Evolutionary conservation across 2,329 filamentous ascomycete species (phyloP), one percentile per base, ranked within the genome.

Genomic region (Aureobasidium uvarum): DNA sequence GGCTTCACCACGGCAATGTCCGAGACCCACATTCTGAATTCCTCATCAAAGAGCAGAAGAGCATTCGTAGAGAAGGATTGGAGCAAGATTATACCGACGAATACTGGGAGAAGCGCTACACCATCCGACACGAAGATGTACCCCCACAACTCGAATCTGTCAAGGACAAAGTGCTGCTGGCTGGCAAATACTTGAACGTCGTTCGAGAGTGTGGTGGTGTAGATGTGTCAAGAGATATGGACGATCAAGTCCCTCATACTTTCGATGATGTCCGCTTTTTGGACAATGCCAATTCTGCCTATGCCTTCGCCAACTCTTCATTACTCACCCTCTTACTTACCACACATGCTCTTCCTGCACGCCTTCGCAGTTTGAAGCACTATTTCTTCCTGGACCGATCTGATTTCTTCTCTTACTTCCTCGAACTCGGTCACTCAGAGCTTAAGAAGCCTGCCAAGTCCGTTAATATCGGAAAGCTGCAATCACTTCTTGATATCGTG

Each of bases 311-410:
- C 63, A 99, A 99, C 77, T 90, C 93, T 66, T 96, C 94, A 8
- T 83, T 99, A 25, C 88, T 99, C 78, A 89, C 92, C 67, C 84
- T 99, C 0, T 86, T 99, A 2, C 83, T 99, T 46, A 98, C 94
- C 0, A 95, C 95, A 7, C 95, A 99, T 74, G 91, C 91, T 14
- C 84, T 99, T 5, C 93, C 94, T 0, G 89, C 91, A 33, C 86
- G 95, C 43, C 83, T 99, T 65, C 87, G 89, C 52, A 98, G 94
- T 16, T 82, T 99, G 45, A 99, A 99, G 76, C 95, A 99, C 77
- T 99, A 99, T 80, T 99, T 98, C 81, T 99, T 99, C 82, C 87
- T 99, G 68, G 94, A 98, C 72, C 90, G 93, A 10, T 97, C 95
- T 39, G 95, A 99, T 76, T 99, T 96, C 80, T 98, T 99, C 77